phyloP scores from a whole-genome alignment of 345 rosid genomes.

The Linum lewisii region DNA sequence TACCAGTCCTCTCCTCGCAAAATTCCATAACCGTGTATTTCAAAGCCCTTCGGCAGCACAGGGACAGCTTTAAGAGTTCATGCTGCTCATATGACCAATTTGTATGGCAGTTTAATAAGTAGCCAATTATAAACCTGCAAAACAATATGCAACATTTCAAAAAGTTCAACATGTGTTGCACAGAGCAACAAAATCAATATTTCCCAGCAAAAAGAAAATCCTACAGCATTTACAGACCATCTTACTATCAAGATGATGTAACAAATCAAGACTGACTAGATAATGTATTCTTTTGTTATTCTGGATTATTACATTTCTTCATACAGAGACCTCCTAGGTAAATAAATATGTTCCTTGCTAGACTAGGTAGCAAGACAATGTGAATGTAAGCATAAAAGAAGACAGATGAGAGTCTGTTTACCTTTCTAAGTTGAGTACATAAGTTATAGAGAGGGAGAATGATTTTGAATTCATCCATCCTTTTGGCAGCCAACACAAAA shows the following conservation, averaged over 20 bases:
- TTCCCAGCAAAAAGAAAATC: constrained; percentile 6
- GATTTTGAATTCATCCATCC: constrained; percentile 50
- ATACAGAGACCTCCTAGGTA: neutral
- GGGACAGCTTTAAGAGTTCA: constrained; percentile 46
- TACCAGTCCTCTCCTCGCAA: constrained; percentile 31
- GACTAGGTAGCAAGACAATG: neutral
- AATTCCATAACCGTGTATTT: constrained; percentile 42
- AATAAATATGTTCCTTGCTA: neutral
- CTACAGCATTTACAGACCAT: no score
- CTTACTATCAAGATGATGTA: no score
- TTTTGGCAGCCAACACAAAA: constrained; percentile 73
- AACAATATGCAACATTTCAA: constrained; percentile 7
- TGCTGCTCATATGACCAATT: constrained; percentile 21
- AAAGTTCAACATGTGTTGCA: constrained; percentile 6
- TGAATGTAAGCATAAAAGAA: neutral
- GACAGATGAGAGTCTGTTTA: constrained; percentile 17
- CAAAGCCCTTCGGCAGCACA: constrained; percentile 65
- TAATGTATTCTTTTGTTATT: no score
- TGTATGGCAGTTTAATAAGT: constrained; percentile 26
- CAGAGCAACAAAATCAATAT: constrained; percentile 1
- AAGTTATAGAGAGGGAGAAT: constrained; percentile 37
- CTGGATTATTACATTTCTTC: neutral
- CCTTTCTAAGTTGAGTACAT: constrained; percentile 70
- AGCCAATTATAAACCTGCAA: constrained; percentile 37
- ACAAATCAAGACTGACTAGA: neutral